A percentile compares a stretch with the other conserved stretches of the same genome.
Evolutionary conservation across 805 yeast genomes (phyloP).

Genomic region (Cyberlindnera subsufficiens): DNA sequence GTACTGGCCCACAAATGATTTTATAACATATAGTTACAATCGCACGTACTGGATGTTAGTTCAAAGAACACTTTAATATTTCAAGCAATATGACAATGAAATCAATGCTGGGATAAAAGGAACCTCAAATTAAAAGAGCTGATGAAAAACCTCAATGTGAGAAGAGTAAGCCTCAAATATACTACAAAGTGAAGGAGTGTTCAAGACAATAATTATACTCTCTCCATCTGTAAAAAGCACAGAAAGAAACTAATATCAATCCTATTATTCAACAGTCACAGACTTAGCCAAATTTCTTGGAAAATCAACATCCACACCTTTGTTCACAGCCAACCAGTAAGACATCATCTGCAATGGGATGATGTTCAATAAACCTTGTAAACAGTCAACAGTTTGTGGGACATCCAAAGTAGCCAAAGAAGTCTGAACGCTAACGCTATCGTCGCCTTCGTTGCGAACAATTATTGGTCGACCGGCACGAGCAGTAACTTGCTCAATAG

Average conservation of each 20-base stretch:
- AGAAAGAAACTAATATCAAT: neutral
- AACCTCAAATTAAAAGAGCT: too few species aligned
- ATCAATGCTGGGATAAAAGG: too few species aligned
- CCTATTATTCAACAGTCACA: constrained; percentile 82
- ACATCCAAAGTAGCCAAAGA: constrained; percentile 75
- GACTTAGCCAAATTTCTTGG: constrained; percentile 98
- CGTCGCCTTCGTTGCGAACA: constrained; percentile 80
- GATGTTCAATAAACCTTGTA: constrained; percentile 93
- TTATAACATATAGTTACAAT: too few species aligned
- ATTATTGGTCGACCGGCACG: constrained; percentile 96
- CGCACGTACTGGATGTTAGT: too few species aligned
- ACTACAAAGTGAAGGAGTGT: too few species aligned
- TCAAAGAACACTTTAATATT: too few species aligned
- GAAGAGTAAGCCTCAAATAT: too few species aligned
- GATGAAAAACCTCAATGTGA: too few species aligned
- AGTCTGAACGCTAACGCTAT: constrained; percentile 48
- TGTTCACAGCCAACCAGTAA: constrained; percentile 92
- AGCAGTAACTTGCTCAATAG: constrained; percentile 94
- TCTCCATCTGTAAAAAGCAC: neutral
- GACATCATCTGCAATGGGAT: constrained; percentile 94
- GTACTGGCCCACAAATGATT: too few species aligned
- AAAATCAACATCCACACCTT: constrained; percentile 96
- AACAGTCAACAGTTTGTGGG: constrained; percentile 93
- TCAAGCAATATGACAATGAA: too few species aligned
- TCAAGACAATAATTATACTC: too few species aligned